Base-by-base conservation (phyloP, 2,329 filamentous ascomycete genomes). In the Coleophoma eucalyptorum region DNA sequence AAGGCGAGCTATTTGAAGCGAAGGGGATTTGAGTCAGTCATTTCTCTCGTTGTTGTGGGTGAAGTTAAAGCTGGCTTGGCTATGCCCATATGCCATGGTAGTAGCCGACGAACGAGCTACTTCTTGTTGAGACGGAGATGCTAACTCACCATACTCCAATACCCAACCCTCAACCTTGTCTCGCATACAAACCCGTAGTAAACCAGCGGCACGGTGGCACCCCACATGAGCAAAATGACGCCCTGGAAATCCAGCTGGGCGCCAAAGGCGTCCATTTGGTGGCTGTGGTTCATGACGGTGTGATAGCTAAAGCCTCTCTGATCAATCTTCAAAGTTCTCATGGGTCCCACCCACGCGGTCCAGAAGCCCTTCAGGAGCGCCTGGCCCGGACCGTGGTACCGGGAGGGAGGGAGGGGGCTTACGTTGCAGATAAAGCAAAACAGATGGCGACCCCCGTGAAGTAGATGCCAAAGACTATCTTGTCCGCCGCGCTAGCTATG, bases 191-290 rank as follows among this genome's bases (percentile, higher is more conserved):
- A 80, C 3, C 69, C 72, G 60, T 80, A 80, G 59, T 78, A 79
- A n/a, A 84, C 67, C 1, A 79, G 74, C 4, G 82, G 81, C 6
- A 84, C 69, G 43, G 79, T 83, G 51, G 76, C 76, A 4, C 78
- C 77, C 79, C 80, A 86, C 66, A 85, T 85, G 52, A 86, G 64
- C 6, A 79, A 68, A 2, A 86, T 72, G 41, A 86, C 80, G 7
- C 81, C 81, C 41, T 82, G 72, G 56, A 84, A 81, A 60, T 86
- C 83, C 26, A 84, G 65, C 58, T 80, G 76, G 53, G 83, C 79
- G 5, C 79, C 80, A 51, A 78, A 72, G 11, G 67, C 67, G 35
- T 73, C 73, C 13, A 79, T 70, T 5, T 66, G 58, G 7, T 73
- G 67, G 46, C 75, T 79, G 56, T 84, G 81, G 50, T 77, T 79